Evolutionary conservation across 176 grass and related monocot genomes (phyloP).

Genomic region (Carex pumila): DNA sequence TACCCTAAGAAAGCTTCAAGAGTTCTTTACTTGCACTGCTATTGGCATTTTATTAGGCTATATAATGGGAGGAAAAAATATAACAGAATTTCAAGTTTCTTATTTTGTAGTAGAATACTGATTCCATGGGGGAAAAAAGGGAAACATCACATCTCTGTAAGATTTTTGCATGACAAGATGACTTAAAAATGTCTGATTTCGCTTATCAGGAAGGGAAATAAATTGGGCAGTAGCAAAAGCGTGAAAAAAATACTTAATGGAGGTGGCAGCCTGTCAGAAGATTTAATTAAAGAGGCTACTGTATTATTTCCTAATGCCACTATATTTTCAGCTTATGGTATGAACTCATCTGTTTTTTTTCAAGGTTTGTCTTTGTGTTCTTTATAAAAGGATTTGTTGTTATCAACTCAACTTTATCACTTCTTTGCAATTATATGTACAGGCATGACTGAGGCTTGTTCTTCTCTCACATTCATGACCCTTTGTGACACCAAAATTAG

Average conservation of each 20-base stretch:
- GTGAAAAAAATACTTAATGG: slow-evolving; percentile 83
- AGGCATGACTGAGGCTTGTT: slow-evolving; percentile 98
- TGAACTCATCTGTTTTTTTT: not conserved
- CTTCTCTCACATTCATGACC: slow-evolving; percentile 74
- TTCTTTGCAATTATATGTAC: not conserved
- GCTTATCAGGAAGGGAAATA: slow-evolving; percentile 36
- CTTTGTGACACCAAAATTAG: slow-evolving; percentile 28
- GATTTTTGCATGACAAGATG: not conserved
- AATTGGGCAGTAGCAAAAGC: slow-evolving; percentile 5
- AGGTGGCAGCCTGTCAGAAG: slow-evolving; percentile 44
- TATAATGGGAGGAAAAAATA: not conserved
- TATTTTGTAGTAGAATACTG: not conserved
- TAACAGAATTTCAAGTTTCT: not conserved
- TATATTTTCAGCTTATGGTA: slow-evolving; percentile 86
- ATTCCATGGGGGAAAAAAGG: not conserved
- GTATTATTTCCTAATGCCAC: slow-evolving; percentile 49
- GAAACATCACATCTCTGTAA: not conserved
- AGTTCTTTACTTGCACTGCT: not conserved
- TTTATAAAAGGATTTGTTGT: not conserved
- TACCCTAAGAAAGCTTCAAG: not conserved
- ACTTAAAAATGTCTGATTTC: not conserved
- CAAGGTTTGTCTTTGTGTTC: not conserved
- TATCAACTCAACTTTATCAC: not conserved
- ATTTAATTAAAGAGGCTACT: slow-evolving; percentile 38
- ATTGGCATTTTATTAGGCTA: not conserved